Evolutionary conservation across 176 grass and related monocot genomes (phyloP).

Genomic region (Leersia perrieri): DNA sequence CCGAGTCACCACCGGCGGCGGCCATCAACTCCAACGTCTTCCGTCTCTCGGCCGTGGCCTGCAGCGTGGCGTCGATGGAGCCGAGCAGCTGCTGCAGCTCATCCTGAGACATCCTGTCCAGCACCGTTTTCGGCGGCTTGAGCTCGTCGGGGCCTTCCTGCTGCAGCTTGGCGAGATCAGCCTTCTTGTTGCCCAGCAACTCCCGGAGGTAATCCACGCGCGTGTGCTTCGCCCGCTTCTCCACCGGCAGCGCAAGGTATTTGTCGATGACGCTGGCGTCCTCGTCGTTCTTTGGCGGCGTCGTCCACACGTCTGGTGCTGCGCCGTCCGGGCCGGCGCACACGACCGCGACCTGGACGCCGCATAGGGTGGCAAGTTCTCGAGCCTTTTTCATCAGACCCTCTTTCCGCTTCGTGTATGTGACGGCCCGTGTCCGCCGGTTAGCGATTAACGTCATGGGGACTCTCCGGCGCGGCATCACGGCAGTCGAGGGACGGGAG

Average conservation of each 20-base stretch:
- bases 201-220: background rate
- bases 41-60: background rate
- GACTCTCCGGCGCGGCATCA: constrained; percentile 22
- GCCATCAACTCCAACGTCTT: background rate
- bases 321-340: background rate
- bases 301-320: background rate
- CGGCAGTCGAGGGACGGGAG: too few relatives aligned
- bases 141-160: background rate
- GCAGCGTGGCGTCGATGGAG: constrained; percentile 13
- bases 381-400: constrained; percentile 16
- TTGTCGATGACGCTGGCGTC: constrained; percentile 22
- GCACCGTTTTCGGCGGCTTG: background rate
- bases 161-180: constrained; percentile 19
- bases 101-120: background rate
- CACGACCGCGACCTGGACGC: constrained; percentile 20
- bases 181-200: background rate
- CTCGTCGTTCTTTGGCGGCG: background rate
- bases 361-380: constrained; percentile 27
- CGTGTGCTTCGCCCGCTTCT: constrained; percentile 19
- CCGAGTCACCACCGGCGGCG: background rate
- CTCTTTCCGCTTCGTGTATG: background rate
- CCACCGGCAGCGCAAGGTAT: constrained; percentile 26
- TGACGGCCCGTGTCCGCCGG: background rate
- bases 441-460: background rate
- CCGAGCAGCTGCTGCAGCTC: constrained; percentile 12